Evolutionary conservation across 164 flowering plant genomes (phyloP).

Genomic region (Protea cynaroides): DNA sequence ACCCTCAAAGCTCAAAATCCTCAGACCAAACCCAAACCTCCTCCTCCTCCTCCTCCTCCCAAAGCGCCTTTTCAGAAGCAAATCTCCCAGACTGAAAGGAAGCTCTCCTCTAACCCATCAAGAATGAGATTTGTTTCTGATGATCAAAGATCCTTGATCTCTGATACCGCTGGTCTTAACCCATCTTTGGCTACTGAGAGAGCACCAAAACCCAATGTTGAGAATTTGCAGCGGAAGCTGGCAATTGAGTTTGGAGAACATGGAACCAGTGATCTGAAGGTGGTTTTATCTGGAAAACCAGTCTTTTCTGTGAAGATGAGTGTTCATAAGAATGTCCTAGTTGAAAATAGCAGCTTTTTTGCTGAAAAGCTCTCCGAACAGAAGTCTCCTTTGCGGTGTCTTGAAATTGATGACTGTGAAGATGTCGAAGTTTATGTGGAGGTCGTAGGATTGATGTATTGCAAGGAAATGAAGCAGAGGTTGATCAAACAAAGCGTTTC

Average conservation of each 20-base stretch:
- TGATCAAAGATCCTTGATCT: slow-evolving; percentile 26
- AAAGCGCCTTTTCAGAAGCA: slow-evolving; percentile 38
- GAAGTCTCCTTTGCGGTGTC: slow-evolving; percentile 33
- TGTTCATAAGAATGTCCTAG: slow-evolving; percentile 64
- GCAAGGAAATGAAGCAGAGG: slow-evolving; percentile 81
- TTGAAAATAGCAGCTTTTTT: slow-evolving; percentile 60
- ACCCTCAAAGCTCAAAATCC: slow-evolving; percentile 56
- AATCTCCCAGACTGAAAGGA: slow-evolving; percentile 35
- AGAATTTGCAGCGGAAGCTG: slow-evolving; percentile 67
- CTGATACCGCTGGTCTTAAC: slow-evolving; percentile 27
- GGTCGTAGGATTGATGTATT: slow-evolving; percentile 90
- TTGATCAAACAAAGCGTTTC: slow-evolving; percentile 83
- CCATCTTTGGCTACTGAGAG: slow-evolving; percentile 42
- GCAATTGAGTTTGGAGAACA: slow-evolving; percentile 90
- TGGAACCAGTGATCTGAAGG: slow-evolving; percentile 78
- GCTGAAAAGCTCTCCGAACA: slow-evolving; percentile 51
- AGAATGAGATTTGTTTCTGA: slow-evolving; percentile 35
- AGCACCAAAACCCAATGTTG: slow-evolving; percentile 40
- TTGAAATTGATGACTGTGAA: slow-evolving; percentile 78
- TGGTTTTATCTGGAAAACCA: slow-evolving; percentile 74
- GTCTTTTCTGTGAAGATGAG: slow-evolving; percentile 81
- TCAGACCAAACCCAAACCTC: slow-evolving; percentile 47
- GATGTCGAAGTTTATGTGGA: slow-evolving; percentile 93
- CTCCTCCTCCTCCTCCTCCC: slow-evolving; percentile 47
- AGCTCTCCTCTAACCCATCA: slow-evolving; percentile 26